Evolutionary conservation across 2,329 filamentous ascomycete species (phyloP), one percentile per base, ranked within the genome.

Genomic region (Peltaster fructicola): DNA sequence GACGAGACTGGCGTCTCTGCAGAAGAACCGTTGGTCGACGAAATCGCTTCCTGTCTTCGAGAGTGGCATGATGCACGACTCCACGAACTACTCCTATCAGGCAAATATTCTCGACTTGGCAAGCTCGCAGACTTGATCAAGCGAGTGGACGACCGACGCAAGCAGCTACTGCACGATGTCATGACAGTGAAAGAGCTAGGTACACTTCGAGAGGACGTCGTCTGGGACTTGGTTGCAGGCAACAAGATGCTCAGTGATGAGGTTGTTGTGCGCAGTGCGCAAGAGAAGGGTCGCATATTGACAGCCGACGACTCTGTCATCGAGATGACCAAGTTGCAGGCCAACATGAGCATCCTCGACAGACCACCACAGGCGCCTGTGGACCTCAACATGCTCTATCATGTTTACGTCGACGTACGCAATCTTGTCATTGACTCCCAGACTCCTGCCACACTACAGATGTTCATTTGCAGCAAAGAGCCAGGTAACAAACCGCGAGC

Each of bases 51-150:
- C 3, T 98, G 88, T 48, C 56, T 98, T 34, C 71, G 88, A 39
- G 88, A 98, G 63, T 98, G 88, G 90, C 85, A 98, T 54, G 91
- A 88, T 11, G 92, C 84, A 10, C 90, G 93, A 45, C 63, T 98
- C 9, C 90, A 98, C 53, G 81, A 91, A 47, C 62, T 95, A 13
- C 64, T 98, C 1, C 65, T 98, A 6, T 71, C 72, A 11, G 68
- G 81, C 31, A 72, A 84, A 47, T 98, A 98, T 52, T 57, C 65
- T 24, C 67, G 73, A 27, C 59, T 98, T 27, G 81, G 91, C 40
- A 71, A 75, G 34, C 71, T 95, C 47, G 78, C 81, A 2, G 65
- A 67, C 29, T 63, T 95, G 26, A 77, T 93, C 21, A 68, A 73
- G 24, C 70, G 73, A n/a, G 62, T 98, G 33, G 85, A 93, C 51